Percentiles rank a stretch among this genome's conserved stretches.
Evolutionary conservation across 768 basidiomycete species (phyloP).

Genomic region (Mycena sanguinolenta): DNA sequence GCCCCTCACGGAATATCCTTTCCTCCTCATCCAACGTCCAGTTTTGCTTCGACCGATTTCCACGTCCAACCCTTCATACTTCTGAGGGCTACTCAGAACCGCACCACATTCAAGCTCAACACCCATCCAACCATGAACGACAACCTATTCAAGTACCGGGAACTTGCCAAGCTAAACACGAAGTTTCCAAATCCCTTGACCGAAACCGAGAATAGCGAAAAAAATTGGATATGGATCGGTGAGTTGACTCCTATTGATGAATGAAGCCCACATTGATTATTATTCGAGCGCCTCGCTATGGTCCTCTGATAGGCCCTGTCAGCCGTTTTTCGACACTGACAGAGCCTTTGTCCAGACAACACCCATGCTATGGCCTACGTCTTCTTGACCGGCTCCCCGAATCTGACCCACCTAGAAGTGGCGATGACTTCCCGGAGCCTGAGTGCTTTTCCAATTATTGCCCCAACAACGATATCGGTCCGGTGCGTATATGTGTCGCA

Average conservation of each 20-base stretch:
- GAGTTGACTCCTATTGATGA: no score
- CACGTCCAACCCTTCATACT: not conserved
- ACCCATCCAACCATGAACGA: constrained; percentile 8
- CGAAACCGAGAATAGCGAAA: no score
- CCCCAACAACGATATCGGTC: not conserved
- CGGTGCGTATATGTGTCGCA: not conserved
- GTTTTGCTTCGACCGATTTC: no score
- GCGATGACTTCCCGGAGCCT: not conserved
- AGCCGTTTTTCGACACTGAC: not conserved
- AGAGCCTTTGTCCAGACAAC: not conserved
- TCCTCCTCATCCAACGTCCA: not conserved
- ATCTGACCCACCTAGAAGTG: no score
- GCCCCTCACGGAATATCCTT: not conserved
- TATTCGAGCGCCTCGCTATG: constrained; percentile 1
- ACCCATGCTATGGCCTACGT: constrained; percentile 1
- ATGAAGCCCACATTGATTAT: not conserved
- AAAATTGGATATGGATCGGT: constrained; percentile 20
- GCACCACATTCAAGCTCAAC: not conserved
- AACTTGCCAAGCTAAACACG: not conserved
- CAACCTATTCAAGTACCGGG: not conserved
- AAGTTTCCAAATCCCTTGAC: constrained; percentile 1
- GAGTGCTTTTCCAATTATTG: not conserved
- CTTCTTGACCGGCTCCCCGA: not conserved
- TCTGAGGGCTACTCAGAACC: not conserved
- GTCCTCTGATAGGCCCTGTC: not conserved